Evolutionary conservation across 1,284 basidiomycete genomes (phyloP).

Genomic region (Rhodotorula sp.): DNA sequence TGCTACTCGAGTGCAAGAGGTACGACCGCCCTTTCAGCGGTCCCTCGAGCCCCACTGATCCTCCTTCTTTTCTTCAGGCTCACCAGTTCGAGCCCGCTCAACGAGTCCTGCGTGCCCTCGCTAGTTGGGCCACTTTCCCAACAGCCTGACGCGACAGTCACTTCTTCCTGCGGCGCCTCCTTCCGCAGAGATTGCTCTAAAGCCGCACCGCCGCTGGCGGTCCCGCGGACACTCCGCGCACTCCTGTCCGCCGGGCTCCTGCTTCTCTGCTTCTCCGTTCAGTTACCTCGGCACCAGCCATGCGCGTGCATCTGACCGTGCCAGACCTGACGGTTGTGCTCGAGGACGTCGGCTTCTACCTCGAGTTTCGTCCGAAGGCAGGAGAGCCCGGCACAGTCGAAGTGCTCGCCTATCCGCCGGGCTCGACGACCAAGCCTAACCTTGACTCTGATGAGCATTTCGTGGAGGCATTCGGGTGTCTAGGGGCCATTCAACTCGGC

Average conservation of each 20-base stretch:
- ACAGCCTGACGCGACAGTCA: too few relatives aligned
- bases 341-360: constrained; percentile 17
- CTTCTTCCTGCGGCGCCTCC: too few relatives aligned
- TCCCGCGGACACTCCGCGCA: not conserved
- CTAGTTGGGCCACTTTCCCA: too few relatives aligned
- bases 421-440: not conserved
- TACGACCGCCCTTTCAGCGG: too few relatives aligned
- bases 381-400: not conserved
- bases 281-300: not conserved
- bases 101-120: too few relatives aligned
- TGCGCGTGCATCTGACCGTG: constrained; percentile 3
- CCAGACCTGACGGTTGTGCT: not conserved
- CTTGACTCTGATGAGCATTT: not conserved
- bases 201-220: too few relatives aligned
- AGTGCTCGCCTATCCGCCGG: not conserved
- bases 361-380: not conserved
- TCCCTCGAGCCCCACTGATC: too few relatives aligned
- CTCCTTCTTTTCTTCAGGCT: too few relatives aligned
- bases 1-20: too few relatives aligned
- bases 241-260: not conserved
- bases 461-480: constrained; percentile 4
- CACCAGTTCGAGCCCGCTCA: too few relatives aligned
- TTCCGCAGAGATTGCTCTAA: too few relatives aligned
- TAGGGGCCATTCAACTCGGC: not conserved
- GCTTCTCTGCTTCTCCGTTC: not conserved